phyloP scores from a whole-genome alignment of 2,329 filamentous ascomycete species.

The Cladophialophora chaetospira region DNA sequence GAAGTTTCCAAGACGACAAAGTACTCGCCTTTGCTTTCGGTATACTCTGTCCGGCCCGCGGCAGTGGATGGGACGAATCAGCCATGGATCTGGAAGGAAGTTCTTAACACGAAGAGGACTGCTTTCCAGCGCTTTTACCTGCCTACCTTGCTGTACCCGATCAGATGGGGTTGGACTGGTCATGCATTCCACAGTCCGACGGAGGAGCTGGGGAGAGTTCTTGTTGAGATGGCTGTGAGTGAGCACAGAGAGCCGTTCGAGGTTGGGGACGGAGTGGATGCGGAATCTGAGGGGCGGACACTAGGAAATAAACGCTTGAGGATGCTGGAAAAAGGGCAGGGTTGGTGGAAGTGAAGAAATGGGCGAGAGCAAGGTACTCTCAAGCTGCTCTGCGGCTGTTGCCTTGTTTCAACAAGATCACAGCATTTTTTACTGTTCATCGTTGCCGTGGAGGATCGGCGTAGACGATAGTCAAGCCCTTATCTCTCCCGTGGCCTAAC shows the following conservation, averaged over 20 bases:
- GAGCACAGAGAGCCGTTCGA: slow-evolving; percentile 34
- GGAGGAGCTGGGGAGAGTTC: slow-evolving; percentile 49
- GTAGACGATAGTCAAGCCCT: no score
- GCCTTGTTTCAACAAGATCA: no score
- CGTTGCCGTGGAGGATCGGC: no score
- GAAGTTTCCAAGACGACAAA: slow-evolving; percentile 49
- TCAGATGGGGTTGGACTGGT: slow-evolving; percentile 5
- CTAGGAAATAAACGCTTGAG: slow-evolving; percentile 22
- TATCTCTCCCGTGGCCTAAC: no score
- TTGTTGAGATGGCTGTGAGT: slow-evolving; percentile 53
- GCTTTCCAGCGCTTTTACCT: slow-evolving; percentile 33
- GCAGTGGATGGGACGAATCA: slow-evolving; percentile 57
- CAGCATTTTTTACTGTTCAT: no score
- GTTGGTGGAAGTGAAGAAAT: slow-evolving; percentile 1
- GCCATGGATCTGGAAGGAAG: slow-evolving; percentile 41
- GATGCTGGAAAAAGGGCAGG: slow-evolving; percentile 14
- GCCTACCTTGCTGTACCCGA: slow-evolving; percentile 30
- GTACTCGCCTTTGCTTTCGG: slow-evolving; percentile 51
- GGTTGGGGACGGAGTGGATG: slow-evolving; percentile 10
- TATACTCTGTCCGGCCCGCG: slow-evolving; percentile 61
- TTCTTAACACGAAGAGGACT: slow-evolving; percentile 35
- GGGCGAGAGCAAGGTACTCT: no score
- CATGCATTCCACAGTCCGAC: slow-evolving; percentile 39
- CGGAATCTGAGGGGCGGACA: slow-evolving; percentile 19
- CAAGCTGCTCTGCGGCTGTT: no score